Evolutionary conservation across 331 rosid genomes (phyloP).

Genomic region (Cucumis variabilis): DNA sequence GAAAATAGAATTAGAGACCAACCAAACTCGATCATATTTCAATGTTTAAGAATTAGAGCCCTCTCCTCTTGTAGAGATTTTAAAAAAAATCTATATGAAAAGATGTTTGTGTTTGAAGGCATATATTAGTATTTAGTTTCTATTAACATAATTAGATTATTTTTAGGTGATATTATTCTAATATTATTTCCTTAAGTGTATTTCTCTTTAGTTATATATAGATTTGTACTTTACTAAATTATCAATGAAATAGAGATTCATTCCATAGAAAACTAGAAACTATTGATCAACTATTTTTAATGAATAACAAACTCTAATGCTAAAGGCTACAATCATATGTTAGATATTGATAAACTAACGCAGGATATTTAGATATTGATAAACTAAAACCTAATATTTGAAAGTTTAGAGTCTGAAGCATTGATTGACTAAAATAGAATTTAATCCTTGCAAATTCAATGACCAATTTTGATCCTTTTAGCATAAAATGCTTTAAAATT

Average conservation of each 20-base stretch:
- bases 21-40: background rate
- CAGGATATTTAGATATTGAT: background rate
- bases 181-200: no score
- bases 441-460: background rate
- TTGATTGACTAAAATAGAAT: background rate
- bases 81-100: background rate
- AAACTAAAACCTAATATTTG: background rate
- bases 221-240: no score
- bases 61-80: background rate
- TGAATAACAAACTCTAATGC: background rate
- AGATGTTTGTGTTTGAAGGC: background rate
- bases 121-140: background rate
- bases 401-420: background rate
- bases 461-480: background rate
- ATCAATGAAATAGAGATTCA: no score
- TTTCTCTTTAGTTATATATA: no score
- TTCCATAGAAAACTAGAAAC: no score
- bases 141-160: no score
- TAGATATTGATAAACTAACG: background rate
- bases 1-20: no score
- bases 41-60: background rate
- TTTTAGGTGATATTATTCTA: no score
- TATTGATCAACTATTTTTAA: background rate
- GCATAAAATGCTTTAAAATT: background rate
- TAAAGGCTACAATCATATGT: background rate